Base-by-base conservation (phyloP, 495 filamentous ascomycete species). In the Geopyxis carbonaria region DNA sequence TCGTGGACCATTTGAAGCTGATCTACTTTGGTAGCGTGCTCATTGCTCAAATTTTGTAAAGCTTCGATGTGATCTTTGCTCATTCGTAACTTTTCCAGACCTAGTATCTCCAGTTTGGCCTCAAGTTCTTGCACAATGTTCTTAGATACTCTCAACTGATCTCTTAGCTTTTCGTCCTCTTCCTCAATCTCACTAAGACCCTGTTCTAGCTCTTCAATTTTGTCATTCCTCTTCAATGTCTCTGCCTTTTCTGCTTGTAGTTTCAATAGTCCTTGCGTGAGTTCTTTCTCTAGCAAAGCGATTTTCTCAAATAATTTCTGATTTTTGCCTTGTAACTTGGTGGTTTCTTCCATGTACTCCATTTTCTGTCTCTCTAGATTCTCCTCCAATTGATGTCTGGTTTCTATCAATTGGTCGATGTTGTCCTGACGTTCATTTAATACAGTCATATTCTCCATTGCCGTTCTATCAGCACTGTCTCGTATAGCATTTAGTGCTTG, bases 401-500 rank as follows among this genome's bases (percentile, higher is more conserved):
- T 41, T 15, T 18, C 37, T 40, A 40, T 18, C 9, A 52, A 38
- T 22, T 52, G 44, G 15, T 53, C 48, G 32, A 48, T 52, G 13
- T 31, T 40, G 14, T 53, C 50, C 40, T 53, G 50, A 11, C 51
- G 40, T 8, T 44, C 40, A 25, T 52, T 53, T 10, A 53, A 23
- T 34, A 48, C 36, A 11, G 38, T 34, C n/a, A 53, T 52, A 18
- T 53, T 40, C 19, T 48, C 48, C 28, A 53, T 43, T 9, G 50
- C 40, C 49, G 40, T 6, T 47, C 56, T 52, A 10, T 60, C 64
- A 10, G 59, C 59, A 19, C 59, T 61, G 47, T 69, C 66, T 40
- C 62, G 62, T 5, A 53, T 47, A 11, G 28, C 36, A 30, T 67
- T 62, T 21, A 47, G 28, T 24, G 47, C 50, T n/a, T 53, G 48